A percentile compares a stretch with the other conserved stretches of the same genome.
These are phyloP conservation scores for Melastoma candidum DNA, from an alignment of 441 rosid genomes.

Conservation along the genomic window DNA sequence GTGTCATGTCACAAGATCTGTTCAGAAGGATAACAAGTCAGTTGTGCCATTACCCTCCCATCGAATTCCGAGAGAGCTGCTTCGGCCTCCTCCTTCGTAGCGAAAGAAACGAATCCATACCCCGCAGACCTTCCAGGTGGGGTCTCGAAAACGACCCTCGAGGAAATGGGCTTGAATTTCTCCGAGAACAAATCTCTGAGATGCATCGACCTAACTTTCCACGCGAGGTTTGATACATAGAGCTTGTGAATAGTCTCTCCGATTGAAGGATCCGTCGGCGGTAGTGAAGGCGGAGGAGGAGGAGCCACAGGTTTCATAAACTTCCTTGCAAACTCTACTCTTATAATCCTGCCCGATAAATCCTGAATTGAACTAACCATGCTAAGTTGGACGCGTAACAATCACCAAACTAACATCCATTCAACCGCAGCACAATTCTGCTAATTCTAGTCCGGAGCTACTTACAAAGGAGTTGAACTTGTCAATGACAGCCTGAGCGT, in stretches of 20 bases:
- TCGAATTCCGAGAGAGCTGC: constrained; percentile 54
- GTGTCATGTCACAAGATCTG: neutral
- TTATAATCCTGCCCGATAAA: constrained; percentile 62
- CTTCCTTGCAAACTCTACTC: constrained; percentile 62
- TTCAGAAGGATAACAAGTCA: neutral
- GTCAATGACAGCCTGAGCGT: constrained; percentile 72
- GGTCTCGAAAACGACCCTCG: constrained; percentile 55
- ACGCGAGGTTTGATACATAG: constrained; percentile 72
- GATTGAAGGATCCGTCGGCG: constrained; percentile 9
- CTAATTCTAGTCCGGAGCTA: neutral
- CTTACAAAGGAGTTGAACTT: constrained; percentile 59
- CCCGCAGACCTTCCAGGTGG: constrained; percentile 67
- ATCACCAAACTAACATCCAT: constrained; percentile 1
- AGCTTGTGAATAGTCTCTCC: constrained; percentile 61
- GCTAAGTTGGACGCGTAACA: neutral
- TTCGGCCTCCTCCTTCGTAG: constrained; percentile 79
- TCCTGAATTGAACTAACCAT: constrained; percentile 35
- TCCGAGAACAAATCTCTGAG: constrained; percentile 62
- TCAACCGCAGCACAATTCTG: neutral
- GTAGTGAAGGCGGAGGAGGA: constrained; percentile 20
- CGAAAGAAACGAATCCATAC: constrained; percentile 81
- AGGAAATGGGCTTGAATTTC: constrained; percentile 47
- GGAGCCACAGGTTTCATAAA: constrained; percentile 43
- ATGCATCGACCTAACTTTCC: constrained; percentile 79
- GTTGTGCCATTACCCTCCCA: constrained; percentile 54